Evolutionary conservation across 2,329 filamentous ascomycete species (phyloP).

Genomic region (Westerdykella aurantiaca): DNA sequence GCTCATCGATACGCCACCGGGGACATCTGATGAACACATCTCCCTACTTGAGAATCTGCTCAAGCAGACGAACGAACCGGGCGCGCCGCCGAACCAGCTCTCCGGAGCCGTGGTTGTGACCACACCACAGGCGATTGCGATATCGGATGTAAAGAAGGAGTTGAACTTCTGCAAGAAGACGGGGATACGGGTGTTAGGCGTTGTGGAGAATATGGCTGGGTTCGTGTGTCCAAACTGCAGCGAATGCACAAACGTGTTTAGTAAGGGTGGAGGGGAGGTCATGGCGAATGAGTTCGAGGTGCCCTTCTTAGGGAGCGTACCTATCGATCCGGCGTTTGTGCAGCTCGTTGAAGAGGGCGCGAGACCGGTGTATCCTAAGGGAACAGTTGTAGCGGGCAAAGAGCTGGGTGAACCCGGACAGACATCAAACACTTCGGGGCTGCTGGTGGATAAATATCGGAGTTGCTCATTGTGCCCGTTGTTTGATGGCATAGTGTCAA

Average conservation of each 20-base stretch:
- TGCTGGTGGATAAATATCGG: slow-evolving; percentile 66
- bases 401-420: slow-evolving; percentile 26
- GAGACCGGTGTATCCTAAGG: slow-evolving; percentile 62
- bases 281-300: slow-evolving; percentile 87
- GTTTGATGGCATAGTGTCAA: slow-evolving; percentile 59
- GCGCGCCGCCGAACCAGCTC: slow-evolving; percentile 54
- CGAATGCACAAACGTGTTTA: slow-evolving; percentile 91
- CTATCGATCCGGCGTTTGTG: slow-evolving; percentile 90
- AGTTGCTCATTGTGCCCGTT: slow-evolving; percentile 64
- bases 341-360: slow-evolving; percentile 72
- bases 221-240: slow-evolving; percentile 72
- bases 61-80: slow-evolving; percentile 21
- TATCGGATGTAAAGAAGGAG: slow-evolving; percentile 90
- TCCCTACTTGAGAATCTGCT: slow-evolving; percentile 80
- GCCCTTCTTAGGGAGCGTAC: slow-evolving; percentile 76
- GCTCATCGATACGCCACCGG: slow-evolving; percentile 91
- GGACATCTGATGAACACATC: slow-evolving; percentile 95
- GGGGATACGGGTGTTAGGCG: slow-evolving; percentile 70
- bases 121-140: slow-evolving; percentile 89
- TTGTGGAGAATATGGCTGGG: slow-evolving; percentile 95
- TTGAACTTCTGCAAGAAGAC: slow-evolving; percentile 90
- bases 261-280: slow-evolving; percentile 77
- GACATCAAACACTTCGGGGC: slow-evolving; percentile 16
- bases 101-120: slow-evolving; percentile 91
- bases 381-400: slow-evolving; percentile 46